Evolutionary conservation across 2,329 filamentous ascomycete genomes (phyloP).

Genomic region (Teratosphaeria pseudoeucalypti): DNA sequence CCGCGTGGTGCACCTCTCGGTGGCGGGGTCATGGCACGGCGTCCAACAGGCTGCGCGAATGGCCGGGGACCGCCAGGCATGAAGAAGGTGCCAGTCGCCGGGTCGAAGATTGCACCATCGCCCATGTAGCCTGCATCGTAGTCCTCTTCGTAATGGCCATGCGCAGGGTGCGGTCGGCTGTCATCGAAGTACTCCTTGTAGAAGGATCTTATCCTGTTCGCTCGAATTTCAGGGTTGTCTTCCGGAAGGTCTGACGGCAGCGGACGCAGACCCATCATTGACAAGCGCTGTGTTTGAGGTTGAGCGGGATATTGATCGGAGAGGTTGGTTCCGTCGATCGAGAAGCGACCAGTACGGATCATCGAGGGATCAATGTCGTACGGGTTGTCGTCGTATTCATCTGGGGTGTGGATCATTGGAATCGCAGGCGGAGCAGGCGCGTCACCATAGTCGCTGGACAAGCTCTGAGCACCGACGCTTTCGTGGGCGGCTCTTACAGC

Average conservation of each 20-base stretch:
- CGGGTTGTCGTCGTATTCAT: slow-evolving; percentile 10
- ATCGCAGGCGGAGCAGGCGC: slow-evolving; percentile 7
- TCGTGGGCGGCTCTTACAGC: slow-evolving; percentile 6
- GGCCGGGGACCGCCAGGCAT: slow-evolving; percentile 39
- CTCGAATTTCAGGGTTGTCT: slow-evolving; percentile 87
- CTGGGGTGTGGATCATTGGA: slow-evolving; percentile 6
- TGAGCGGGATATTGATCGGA: slow-evolving; percentile 9
- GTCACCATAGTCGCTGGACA: slow-evolving; percentile 21
- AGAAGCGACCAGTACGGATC: slow-evolving; percentile 16
- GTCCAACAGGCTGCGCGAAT: slow-evolving; percentile 73
- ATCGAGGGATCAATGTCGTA: slow-evolving; percentile 18
- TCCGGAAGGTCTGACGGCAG: slow-evolving; percentile 76
- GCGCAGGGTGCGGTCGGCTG: slow-evolving; percentile 41
- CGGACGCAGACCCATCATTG: slow-evolving; percentile 57
- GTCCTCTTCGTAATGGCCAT: slow-evolving; percentile 54
- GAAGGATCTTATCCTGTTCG: slow-evolving; percentile 94
- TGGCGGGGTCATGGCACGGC: slow-evolving; percentile 92
- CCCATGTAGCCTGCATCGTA: slow-evolving; percentile 63
- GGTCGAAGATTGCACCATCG: slow-evolving; percentile 39
- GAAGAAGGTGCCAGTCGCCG: slow-evolving; percentile 56
- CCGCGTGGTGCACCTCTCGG: slow-evolving; percentile 52
- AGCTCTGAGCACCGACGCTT: slow-evolving; percentile 5
- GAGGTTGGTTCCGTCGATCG: slow-evolving; percentile 9
- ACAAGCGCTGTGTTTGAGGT: slow-evolving; percentile 4
- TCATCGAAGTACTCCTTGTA: slow-evolving; percentile 99